Base-by-base conservation (phyloP, 179 eudicot genomes). In the Gypsophila paniculata region DNA sequence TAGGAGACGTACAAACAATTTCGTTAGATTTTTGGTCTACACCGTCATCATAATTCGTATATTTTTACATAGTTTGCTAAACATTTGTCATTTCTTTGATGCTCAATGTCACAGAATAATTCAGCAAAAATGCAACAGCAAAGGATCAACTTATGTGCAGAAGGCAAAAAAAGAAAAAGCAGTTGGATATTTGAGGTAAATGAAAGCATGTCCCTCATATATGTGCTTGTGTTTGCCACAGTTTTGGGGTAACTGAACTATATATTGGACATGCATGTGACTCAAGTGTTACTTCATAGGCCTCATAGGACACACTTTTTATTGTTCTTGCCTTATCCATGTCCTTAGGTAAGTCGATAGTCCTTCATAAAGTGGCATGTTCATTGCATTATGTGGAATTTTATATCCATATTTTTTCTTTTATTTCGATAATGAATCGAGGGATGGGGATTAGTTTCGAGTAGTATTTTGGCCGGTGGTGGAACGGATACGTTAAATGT, bases 221-320 rank as follows among this genome's bases (percentile, higher is more conserved):
- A 18, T 68, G 36, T 13, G 73, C 26, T 19, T 68, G 76, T 77
- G 65, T 61, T 61, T 53, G 70, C 73, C 76, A 77, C 73, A 67
- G 14, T 9, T 71, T 59, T 52, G 7, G 17, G 12, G 67, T 19
- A 12, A 48, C 46, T 6, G 10, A 9, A 9, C 10, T 42, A 42
- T 36, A 2, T 36, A 44, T 17, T 42, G 67, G 65, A 64, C 18
- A 13, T 65, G 39, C 72, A 72, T 77, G 76, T 65, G 73, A 60
- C 32, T 72, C 9, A 36, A 48, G 32, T 19, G 8, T 34, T 22
- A 48, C 18, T 69, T 23, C 42, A 68, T 77, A 74, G 77, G 18
- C 77, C 77, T 73, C 54, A 62, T 61, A 58, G 44, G 59, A 51
- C 49, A 29, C 21, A n/a, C 46, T 18, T 26, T 55, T 61, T 1